phyloP scores from a whole-genome alignment of 768 basidiomycete species.

The Chalciporus chontae region DNA sequence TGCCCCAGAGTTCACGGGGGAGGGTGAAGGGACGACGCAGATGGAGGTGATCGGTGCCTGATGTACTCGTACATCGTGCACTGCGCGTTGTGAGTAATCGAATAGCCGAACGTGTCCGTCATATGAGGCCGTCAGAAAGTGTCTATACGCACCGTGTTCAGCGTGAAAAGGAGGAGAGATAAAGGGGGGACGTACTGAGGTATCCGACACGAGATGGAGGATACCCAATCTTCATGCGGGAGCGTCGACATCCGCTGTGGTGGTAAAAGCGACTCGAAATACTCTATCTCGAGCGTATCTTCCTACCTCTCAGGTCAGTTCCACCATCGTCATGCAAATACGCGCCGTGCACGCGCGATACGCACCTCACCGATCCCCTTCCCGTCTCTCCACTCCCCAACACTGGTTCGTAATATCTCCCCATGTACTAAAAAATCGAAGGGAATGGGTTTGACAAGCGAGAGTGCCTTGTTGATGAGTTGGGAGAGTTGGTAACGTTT shows the following conservation, averaged over 20 bases:
- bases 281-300: slow-evolving; percentile 89
- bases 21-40: slow-evolving; percentile 45
- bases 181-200: slow-evolving; percentile 11
- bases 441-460: slow-evolving; percentile 68
- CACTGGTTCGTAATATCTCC: slow-evolving; percentile 66
- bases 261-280: slow-evolving; percentile 85
- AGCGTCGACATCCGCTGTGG: slow-evolving; percentile 77
- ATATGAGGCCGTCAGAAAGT: slow-evolving; percentile 77
- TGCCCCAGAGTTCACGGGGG: slow-evolving; percentile 10
- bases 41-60: slow-evolving; percentile 66
- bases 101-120: slow-evolving; percentile 75
- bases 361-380: slow-evolving; percentile 67
- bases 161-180: neutral
- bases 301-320: slow-evolving; percentile 46
- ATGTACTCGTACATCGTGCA: slow-evolving; percentile 51
- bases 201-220: slow-evolving; percentile 60
- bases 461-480: slow-evolving; percentile 91
- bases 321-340: neutral
- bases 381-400: slow-evolving; percentile 74
- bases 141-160: slow-evolving; percentile 34
- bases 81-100: slow-evolving; percentile 59
- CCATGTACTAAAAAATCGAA: slow-evolving; percentile 91
- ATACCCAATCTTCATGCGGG: slow-evolving; percentile 94
- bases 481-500: slow-evolving; percentile 95
- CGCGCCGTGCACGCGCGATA: neutral